These are phyloP conservation scores for Pelargonium hybrid DNA, from an alignment of 441 rosid species.

Conservation along the genomic window DNA sequence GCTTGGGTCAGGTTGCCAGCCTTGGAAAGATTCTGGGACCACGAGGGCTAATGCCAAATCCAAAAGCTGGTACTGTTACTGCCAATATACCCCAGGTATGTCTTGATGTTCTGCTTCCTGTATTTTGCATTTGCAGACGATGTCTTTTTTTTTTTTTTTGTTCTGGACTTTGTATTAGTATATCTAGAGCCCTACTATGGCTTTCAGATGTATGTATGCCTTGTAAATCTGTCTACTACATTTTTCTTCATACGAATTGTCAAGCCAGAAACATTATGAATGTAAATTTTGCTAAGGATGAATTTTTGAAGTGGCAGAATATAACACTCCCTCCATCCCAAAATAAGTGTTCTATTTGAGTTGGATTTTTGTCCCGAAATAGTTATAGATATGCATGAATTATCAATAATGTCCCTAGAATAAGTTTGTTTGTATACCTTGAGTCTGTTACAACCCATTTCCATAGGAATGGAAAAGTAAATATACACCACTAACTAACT, in stretches of 20 bases:
- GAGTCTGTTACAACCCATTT: too few species aligned
- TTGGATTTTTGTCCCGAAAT: too few species aligned
- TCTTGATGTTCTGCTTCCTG: not conserved
- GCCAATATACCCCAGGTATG: constrained; percentile 79
- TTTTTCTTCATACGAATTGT: too few species aligned
- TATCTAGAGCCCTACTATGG: not conserved
- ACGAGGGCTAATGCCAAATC: constrained; percentile 99
- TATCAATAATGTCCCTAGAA: too few species aligned
- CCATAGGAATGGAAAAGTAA: too few species aligned
- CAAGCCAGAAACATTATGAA: too few species aligned
- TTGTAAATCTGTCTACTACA: too few species aligned
- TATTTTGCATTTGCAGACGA: not conserved
- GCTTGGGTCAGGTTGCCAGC: constrained; percentile 67
- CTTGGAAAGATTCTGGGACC: constrained; percentile 97
- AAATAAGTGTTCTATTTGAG: too few species aligned
- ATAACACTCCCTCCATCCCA: not conserved
- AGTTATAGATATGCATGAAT: too few species aligned
- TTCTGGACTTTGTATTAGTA: not conserved
- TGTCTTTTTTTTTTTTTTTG: not conserved
- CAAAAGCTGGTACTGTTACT: constrained; percentile 94
- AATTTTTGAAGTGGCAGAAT: not conserved
- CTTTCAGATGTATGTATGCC: not conserved
- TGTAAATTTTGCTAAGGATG: not conserved
- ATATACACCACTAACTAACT: too few species aligned
- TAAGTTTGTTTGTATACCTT: too few species aligned